Evolutionary conservation across 345 rosid species (phyloP), one percentile per base, ranked within the genome.

Genomic region (Salix brachista): DNA sequence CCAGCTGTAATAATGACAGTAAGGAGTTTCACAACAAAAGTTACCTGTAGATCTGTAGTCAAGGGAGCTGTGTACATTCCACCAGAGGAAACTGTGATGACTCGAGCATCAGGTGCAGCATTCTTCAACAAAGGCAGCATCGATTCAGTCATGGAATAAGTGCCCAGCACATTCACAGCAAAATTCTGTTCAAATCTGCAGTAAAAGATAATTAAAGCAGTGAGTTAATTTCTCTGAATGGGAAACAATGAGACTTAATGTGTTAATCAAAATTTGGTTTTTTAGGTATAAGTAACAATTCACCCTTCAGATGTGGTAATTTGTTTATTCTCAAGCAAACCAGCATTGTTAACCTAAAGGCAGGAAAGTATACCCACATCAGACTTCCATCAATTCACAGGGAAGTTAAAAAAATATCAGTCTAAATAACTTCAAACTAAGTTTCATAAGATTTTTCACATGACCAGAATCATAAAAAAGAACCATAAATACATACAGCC

Each of bases 281-380:
- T 70, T 9, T 21, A 71, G 70, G 69, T 42, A 74, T 52, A 67
- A 70, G 81, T n/a, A 42, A 54, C 58, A 70, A 83, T 9, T 34
- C 73, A 91, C 97, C 99, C 99, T 85, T 92, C 96, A 50, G 90
- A 80, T 41, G 99, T 89, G 62, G 83, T 87, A 36, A 85, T 65
- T 65, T 85, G 84, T 72, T 86, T 86, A 25, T 85, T 75, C 86
- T 93, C 97, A 12, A 95, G 86, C 84, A 89, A 16, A 64, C 99
- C 97, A 28, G 97, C 97, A 85, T 91, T 95, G 75, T 95, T 92
- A 78, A 95, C 90, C 97, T 95, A 67, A 67, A 71, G n/a, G 64
- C 10, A 64, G 34, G 2, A 73, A 48, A 14, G 52, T 34, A 73
- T 1, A 72, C n/a, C 8, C 44, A 69, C 8, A 74, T 80, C n/a